These are phyloP conservation scores for Amanita polypyramis DNA, from an alignment of 768 basidiomycete species.

Conservation along the genomic window DNA sequence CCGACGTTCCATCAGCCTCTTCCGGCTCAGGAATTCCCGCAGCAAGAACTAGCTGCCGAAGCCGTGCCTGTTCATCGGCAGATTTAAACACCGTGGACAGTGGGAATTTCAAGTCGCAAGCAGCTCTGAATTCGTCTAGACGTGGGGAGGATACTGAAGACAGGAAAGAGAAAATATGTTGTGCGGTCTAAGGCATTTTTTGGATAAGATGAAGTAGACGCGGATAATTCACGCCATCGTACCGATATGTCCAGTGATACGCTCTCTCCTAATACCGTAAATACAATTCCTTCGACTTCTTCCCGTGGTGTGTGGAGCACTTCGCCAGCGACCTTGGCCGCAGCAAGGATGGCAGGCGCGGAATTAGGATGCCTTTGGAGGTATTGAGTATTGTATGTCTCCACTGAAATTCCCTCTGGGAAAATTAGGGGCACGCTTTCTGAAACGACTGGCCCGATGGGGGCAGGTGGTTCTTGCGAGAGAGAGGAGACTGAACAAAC, in stretches of 20 bases:
- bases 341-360: conserved; percentile 46
- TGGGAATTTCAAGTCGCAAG: conserved; percentile 42
- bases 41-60: conserved; percentile 16
- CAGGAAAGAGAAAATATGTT: conserved; percentile 39
- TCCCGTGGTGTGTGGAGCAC: conserved; percentile 35
- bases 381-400: conserved; percentile 66
- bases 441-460: conserved; percentile 39
- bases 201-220: neutral
- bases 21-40: neutral
- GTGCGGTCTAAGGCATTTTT: conserved; percentile 33
- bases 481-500: conserved; percentile 30
- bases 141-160: conserved; percentile 37
- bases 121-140: conserved; percentile 48
- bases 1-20: conserved; percentile 3
- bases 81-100: conserved; percentile 62
- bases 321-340: conserved; percentile 41
- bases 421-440: conserved; percentile 40
- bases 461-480: conserved; percentile 29
- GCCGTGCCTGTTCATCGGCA: conserved; percentile 33
- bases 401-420: conserved; percentile 45
- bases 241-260: conserved; percentile 40
- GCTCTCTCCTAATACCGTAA: conserved; percentile 34
- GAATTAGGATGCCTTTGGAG: conserved; percentile 50
- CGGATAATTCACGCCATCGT: conserved; percentile 8
- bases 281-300: conserved; percentile 53